Evolutionary conservation across 2,329 filamentous ascomycete genomes (phyloP), one percentile per base, ranked within the genome.

Genomic region (Aspergillus fijiensis): DNA sequence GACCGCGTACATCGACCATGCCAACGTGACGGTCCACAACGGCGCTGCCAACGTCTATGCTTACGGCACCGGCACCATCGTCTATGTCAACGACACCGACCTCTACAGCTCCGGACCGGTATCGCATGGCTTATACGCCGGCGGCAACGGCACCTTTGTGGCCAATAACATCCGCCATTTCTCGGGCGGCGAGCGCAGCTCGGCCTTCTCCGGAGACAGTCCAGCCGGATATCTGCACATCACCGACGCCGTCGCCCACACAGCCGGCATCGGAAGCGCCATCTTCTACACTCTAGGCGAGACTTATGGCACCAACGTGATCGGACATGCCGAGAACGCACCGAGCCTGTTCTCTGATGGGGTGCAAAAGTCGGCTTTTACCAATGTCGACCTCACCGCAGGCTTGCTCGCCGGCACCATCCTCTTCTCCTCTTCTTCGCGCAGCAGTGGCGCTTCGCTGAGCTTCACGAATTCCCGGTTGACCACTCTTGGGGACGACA

Each of bases 21-120:
- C 69, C 31, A 75, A 74, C 57, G 63, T 74, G 21, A 75, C 72
- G 4, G 64, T 67, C 1, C 73, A 75, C 61, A 74, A 75, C 51
- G 73, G 73, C 6, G 72, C 72, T 2, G 72, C 73, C 11, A 72
- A 74, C 16, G 42, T 75, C 42, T 75, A 72, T 60, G 47, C 69
- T 4, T 74, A 72, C 35, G 73, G 72, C 27, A 67, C 63, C 4
- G 69, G 65, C 42, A 71, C 68, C 0, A 57, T 66, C 11, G 68
- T 72, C 4, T 52, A 71, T 55, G 66, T 74, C 14, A 61, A 59
- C 33, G 60, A 72, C 55, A 55, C 67, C 2, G 68, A 68, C 63
- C 65, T 75, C 2, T 75, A 75, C 63, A 69, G 66, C 9, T 73
- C 70, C 6, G 72, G 72, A 0, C 72, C 72, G 1, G 67, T 72